Percentiles rank a stretch among this genome's conserved stretches.
Evolutionary conservation across 75 land plant genomes (phyloP).

Genomic region (Chamaecyparis obtusa): DNA sequence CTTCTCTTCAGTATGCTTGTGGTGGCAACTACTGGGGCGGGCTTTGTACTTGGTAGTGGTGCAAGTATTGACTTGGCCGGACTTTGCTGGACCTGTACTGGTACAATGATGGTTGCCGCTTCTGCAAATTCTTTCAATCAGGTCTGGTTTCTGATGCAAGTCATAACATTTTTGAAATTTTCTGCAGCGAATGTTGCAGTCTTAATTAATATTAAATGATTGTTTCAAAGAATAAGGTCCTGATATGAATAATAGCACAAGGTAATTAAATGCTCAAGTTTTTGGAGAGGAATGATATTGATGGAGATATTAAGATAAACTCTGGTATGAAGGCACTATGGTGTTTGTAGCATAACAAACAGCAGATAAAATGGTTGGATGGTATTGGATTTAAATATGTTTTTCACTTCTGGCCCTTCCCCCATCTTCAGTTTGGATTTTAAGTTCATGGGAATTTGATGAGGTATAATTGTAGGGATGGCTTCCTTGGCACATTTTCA

Average conservation of each 20-base stretch:
- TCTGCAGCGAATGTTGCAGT: background rate
- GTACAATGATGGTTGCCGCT: constrained; percentile 97
- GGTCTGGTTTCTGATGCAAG: constrained; percentile 35
- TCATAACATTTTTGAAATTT: background rate
- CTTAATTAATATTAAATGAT: background rate
- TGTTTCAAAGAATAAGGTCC: background rate
- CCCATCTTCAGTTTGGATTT: background rate
- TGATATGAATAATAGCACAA: background rate
- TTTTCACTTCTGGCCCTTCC: background rate
- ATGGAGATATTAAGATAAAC: background rate
- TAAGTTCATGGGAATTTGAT: no score
- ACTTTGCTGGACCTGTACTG: constrained; percentile 83
- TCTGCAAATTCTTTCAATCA: constrained; percentile 94
- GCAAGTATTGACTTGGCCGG: constrained; percentile 57
- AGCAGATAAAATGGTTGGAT: background rate
- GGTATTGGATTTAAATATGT: background rate
- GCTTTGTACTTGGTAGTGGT: constrained; percentile 90
- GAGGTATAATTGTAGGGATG: no score
- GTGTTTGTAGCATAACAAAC: background rate
- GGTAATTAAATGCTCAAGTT: background rate
- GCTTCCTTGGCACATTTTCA: no score
- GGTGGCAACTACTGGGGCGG: constrained; percentile 90
- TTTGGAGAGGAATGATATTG: background rate
- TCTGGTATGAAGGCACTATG: background rate
- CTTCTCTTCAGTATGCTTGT: constrained; percentile 71